Evolutionary conservation across 495 filamentous ascomycete genomes (phyloP), one percentile per base, ranked within the genome.

Genomic region (Cenococcum geophilum): DNA sequence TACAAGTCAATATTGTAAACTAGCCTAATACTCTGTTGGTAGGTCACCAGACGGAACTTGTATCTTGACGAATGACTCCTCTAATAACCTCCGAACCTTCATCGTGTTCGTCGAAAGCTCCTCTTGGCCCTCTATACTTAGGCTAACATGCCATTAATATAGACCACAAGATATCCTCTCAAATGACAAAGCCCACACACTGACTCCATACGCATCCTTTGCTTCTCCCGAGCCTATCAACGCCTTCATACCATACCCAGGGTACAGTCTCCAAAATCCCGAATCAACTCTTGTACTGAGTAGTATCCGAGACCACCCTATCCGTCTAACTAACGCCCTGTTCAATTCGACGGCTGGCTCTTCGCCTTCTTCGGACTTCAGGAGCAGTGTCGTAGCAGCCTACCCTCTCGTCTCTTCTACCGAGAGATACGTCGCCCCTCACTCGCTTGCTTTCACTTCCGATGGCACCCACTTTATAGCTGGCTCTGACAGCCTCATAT

Each of bases 11-110:
- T 4, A 14, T 32, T 52, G 49, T 12, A 4, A 14, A 18, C 2
- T 2, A 23, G 14, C n/a, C 12, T n/a, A 32, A 14, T 21, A 4
- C 14, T 53, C 47, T 1, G 10, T 4, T 40, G 42, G 22, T 34
- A 65, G 63, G 86, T 83, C 89, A 6, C 83, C 88, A 50, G 92
- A 96, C 69, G 90, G 92, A 16, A 93, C 90, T 10, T 83, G 82
- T 6, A 74, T 97, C 51, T 70, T 98, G 67, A 88, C 91, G n/a
- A 80, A 81, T 25, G 86, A 80, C 42, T 84, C 82, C 6, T 80
- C 89, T 60, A 83, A 91, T 65, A 76, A 74, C 51, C 77, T 95
- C 45, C 78, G 82, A 54, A 82, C 84, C 12, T 93, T 84, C 72
- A 81, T 95, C 34, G 68, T 96, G 79, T 86, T 65, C 27, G 20